These are phyloP conservation scores for Phallus indusiatus DNA, from an alignment of 768 basidiomycete species.

Conservation along the genomic window DNA sequence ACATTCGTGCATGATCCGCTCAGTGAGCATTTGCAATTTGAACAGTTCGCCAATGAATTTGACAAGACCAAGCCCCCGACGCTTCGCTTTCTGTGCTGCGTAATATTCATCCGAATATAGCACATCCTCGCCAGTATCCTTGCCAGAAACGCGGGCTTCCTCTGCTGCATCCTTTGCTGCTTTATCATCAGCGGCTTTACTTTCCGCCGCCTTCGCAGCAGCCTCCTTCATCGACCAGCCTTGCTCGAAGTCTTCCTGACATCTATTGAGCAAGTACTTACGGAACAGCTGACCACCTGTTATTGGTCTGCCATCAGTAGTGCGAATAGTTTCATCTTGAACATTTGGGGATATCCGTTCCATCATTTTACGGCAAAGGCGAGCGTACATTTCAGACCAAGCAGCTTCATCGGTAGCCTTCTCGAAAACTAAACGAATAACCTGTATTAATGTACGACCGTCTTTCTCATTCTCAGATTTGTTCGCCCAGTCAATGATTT, in stretches of 20 bases:
- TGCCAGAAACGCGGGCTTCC: slow-evolving; percentile 32
- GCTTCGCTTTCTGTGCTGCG: slow-evolving; percentile 92
- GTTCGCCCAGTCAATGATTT: slow-evolving; percentile 94
- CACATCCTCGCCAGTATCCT: slow-evolving; percentile 53
- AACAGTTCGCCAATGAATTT: slow-evolving; percentile 98
- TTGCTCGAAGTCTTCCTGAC: slow-evolving; percentile 96
- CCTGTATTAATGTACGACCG: slow-evolving; percentile 88
- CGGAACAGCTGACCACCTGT: slow-evolving; percentile 92
- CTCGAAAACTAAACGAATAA: slow-evolving; percentile 93
- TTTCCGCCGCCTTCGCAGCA: slow-evolving; percentile 76
- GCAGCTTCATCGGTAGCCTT: slow-evolving; percentile 94
- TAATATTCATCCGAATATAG: slow-evolving; percentile 96
- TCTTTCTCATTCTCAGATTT: slow-evolving; percentile 87
- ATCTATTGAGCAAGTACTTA: slow-evolving; percentile 92
- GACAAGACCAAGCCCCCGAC: slow-evolving; percentile 92
- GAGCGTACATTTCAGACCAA: slow-evolving; percentile 97
- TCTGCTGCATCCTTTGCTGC: slow-evolving; percentile 64
- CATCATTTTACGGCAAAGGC: slow-evolving; percentile 92
- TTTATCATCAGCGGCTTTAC: slow-evolving; percentile 78
- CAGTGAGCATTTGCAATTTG: slow-evolving; percentile 97
- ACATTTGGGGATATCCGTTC: slow-evolving; percentile 83
- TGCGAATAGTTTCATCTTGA: slow-evolving; percentile 80
- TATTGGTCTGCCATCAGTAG: slow-evolving; percentile 76
- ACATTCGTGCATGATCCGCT: slow-evolving; percentile 98
- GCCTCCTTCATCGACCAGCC: slow-evolving; percentile 89